Base-by-base conservation (phyloP, 257 asterid genomes). In the Nicotiana paniculata region DNA sequence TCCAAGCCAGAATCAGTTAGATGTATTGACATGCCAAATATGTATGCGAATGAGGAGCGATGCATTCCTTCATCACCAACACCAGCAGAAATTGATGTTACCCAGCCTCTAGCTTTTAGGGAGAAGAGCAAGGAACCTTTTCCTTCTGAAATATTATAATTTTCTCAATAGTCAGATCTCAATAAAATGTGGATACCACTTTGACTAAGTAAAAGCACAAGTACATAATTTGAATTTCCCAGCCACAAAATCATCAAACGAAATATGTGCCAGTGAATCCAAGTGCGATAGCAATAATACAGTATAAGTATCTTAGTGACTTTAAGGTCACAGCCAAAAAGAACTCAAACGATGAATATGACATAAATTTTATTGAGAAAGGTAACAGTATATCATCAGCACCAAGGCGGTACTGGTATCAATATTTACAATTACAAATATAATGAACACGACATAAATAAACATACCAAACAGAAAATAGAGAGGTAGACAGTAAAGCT, bases 21-120 rank as follows among this genome's bases (percentile, higher is more conserved):
- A 90, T 92, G 93, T 82, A 96, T 87, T 82, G 98, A 93, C 97
- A 96, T 92, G 91, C 90, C 91, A 91, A 96, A 96, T 55, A 96
- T 86, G 88, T 93, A 94, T 55, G 98, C 97, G 61, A 94, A 77
- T 78, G 97, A 87, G 62, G 98, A 93, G 54, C 97, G 93, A 74
- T 86, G 84, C 97, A 96, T 88, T 81, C 98, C 99, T 79, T 96
- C 98, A 82, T 96, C 98, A 80, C 93, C 91, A 84, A 96, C 97
- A 84, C 99, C 99, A 87, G 99, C 98, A 85, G 97, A 92, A 82
- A 96, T 89, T 35, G 95, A 93, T 82, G 97, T 92, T 77, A 82
- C 91, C 98, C 92, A 94, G 82, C 99, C 98, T 90, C 79, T 89
- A 83, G 93, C 90, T 86, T 96, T 96, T 82, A 96, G 91, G 91